Evolutionary conservation across 2,329 filamentous ascomycete genomes (phyloP).

Genomic region (Colletotrichum nymphaeae): DNA sequence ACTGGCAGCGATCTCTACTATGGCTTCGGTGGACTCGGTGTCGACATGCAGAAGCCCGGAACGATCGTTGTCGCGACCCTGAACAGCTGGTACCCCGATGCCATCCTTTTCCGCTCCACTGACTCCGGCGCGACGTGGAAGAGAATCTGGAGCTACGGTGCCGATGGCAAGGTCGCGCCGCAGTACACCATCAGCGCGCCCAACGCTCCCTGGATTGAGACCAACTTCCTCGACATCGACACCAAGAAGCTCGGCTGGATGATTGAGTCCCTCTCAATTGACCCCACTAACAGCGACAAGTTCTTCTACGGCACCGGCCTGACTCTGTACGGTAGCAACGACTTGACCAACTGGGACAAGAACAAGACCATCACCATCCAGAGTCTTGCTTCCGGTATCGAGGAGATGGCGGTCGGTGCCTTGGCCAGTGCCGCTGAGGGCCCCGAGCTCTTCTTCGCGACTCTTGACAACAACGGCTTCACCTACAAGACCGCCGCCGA

Average conservation of each 20-base stretch:
- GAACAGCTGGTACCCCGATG: slow-evolving; percentile 71
- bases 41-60: slow-evolving; percentile 65
- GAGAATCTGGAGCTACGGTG: slow-evolving; percentile 58
- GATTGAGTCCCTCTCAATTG: slow-evolving; percentile 68
- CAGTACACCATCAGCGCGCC: slow-evolving; percentile 37
- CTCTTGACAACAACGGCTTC: slow-evolving; percentile 65
- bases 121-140: slow-evolving; percentile 67
- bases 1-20: slow-evolving; percentile 58
- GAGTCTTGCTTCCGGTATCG: slow-evolving; percentile 65
- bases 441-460: slow-evolving; percentile 61
- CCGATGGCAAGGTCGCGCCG: slow-evolving; percentile 21
- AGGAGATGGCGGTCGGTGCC: slow-evolving; percentile 62
- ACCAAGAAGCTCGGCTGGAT: slow-evolving; percentile 69
- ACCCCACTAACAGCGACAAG: slow-evolving; percentile 69
- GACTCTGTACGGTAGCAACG: slow-evolving; percentile 65
- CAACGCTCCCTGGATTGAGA: slow-evolving; percentile 64
- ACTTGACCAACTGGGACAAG: slow-evolving; percentile 66
- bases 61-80: slow-evolving; percentile 67
- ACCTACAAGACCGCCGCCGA: slow-evolving; percentile 52
- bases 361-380: slow-evolving; percentile 59
- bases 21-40: slow-evolving; percentile 66
- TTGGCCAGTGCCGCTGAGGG: slow-evolving; percentile 62
- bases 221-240: slow-evolving; percentile 58
- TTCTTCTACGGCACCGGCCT: slow-evolving; percentile 71
- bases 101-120: slow-evolving; percentile 64